A percentile compares a stretch with the other conserved stretches of the same genome.
Conservation (phyloP, 495 filamentous ascomycete genomes). For the Trichoderma orchidacearum region DNA sequence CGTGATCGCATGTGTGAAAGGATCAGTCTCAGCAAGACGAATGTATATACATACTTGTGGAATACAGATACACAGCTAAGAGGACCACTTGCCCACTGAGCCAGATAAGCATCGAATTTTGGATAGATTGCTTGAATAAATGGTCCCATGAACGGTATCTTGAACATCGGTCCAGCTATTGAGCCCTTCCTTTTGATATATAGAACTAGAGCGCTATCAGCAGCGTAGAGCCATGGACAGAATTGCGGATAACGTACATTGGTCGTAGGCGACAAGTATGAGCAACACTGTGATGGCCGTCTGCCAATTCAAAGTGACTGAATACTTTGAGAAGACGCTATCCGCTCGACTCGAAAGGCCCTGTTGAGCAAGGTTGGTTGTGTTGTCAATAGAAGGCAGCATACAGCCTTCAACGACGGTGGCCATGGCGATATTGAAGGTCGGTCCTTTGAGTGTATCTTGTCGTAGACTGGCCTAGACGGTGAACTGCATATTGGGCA, state of each 20-base stretch:
- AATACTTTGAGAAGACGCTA: background rate
- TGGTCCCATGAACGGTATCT: slow-evolving; percentile 84
- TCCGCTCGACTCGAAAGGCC: background rate
- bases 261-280: slow-evolving; percentile 10
- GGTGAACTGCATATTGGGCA: background rate
- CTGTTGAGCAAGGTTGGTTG: background rate
- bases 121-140: slow-evolving; percentile 82
- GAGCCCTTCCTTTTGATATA: slow-evolving; percentile 74
- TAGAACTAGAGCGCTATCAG: slow-evolving; percentile 37
- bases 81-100: slow-evolving; percentile 79
- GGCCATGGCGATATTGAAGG: background rate
- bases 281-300: slow-evolving; percentile 7
- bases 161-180: slow-evolving; percentile 67
- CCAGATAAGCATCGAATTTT: slow-evolving; percentile 70
- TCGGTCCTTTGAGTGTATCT: background rate
- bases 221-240: background rate
- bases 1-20: background rate
- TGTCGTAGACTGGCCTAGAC: background rate
- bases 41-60: slow-evolving; percentile 66
- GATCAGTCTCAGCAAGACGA: background rate
- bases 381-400: background rate
- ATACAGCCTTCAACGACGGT: background rate
- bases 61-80: slow-evolving; percentile 93
- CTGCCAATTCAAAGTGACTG: slow-evolving; percentile 4
- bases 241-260: background rate